Base-by-base conservation (phyloP, 306 rosid species). In the Lupinus albus region DNA sequence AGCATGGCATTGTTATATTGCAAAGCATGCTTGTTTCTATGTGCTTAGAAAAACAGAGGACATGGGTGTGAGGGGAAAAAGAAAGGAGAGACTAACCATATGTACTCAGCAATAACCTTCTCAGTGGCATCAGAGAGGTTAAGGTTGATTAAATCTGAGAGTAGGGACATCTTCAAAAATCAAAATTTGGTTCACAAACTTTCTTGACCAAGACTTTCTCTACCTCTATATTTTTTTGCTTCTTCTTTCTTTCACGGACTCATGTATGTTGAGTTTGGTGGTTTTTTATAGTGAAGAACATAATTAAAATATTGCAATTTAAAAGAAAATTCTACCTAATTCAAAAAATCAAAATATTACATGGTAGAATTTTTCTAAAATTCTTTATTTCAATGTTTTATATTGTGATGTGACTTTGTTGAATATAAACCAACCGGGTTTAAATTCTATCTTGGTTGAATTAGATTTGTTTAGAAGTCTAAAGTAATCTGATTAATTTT, bases 51-150 rank as follows among this genome's bases (percentile, higher is more conserved):
- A 38, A 77, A 54, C 63, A 76, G 21, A 12, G 73, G 4, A 21
- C 1, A 11, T 2, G 39, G 16, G 5, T 11, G 8, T 8, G 67
- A 3, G 21, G 47, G n/a, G 28, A 7, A 51, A 33, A 11, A 35
- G 3, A 30, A 52, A 25, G 2, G 52, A 36, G 20, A n/a, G 32
- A 46, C 70, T 11, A n/a, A 91, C 97, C 97, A 91, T 72, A 88
- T 75, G 80, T 91, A 91, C 71, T 91, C 97, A 2, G 96, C 97
- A 38, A 88, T 91, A 56, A 89, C 71, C 59, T 87, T 86, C 49
- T 88, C 85, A 0, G 88, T 80, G 69, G 81, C 30, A 8, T 82
- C 87, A 3, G 88, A 80, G 70, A 88, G 88, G 55, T 91, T 51
- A 44, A 91, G 85, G 68, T 88, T 91, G 82, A 74, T 47, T 69